Evolutionary conservation across 768 basidiomycete species (phyloP), one percentile per base, ranked within the genome.

Genomic region (Hygrocybe punicea): DNA sequence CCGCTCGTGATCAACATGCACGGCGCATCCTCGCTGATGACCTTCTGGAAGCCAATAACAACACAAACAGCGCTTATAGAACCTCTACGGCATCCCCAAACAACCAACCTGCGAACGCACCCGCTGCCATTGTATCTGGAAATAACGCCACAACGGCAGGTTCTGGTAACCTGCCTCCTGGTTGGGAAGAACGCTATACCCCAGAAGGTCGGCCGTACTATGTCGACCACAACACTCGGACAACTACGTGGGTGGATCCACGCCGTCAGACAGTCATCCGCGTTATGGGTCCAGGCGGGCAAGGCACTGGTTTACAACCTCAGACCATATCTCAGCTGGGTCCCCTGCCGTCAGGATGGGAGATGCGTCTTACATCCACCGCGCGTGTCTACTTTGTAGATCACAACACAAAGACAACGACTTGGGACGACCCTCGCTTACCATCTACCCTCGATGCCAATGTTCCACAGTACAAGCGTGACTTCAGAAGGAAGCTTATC

Each of bases 221-320:
- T 71, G 97, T 99, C 50, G 97, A 99, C 71, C 97, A 99, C 76
- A 99, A 99, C 69, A 98, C 96, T 10, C 85, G 97, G 48, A 98
- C 97, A 17, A 98, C 97, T 33, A 99, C 97, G n/a, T 99, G 97
- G 97, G 95, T 98, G 21, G 97, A 99, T 70, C 97, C 97, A 37
- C 89, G 97, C 50, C 86, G 97, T 46, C 97, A 98, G 75, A 93
- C 94, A 10, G 84, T 98, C 59, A 89, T 98, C 58, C 93, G 96
- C 60, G 95, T 98, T 48, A 91, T 98, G 87, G 95, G 93, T 17
- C 93, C 94, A 19, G 86, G 85, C 65, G 94, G 95, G 10, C 91
- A 91, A 72, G 90, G 89, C 61, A 76, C 93, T 14, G 83, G 89
- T 5, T 78, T 94, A 24, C 95, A 98, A 69, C 93, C 94, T 8